Base-by-base conservation (phyloP, 495 filamentous ascomycete genomes). In the Lepidopterella palustris region DNA sequence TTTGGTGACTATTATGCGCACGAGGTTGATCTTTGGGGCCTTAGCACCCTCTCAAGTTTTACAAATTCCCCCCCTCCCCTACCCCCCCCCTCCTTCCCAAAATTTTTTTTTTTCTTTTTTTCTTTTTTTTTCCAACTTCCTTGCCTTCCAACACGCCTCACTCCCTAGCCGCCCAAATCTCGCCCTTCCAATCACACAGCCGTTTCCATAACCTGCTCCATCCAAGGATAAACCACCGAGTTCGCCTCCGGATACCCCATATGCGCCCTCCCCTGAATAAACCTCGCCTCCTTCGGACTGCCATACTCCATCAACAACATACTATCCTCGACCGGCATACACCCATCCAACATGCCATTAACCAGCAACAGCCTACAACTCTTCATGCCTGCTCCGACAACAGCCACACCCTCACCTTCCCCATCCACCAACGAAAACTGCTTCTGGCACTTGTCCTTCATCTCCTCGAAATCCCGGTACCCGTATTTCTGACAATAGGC, bases 241-340 rank as follows among this genome's bases (percentile, higher is more conserved):
- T 64, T 64, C 1, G 61, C 61, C 45, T 64, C 61, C 2, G 61
- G 61, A 53, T 64, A 64, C 29, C 61, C 57, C 56, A 60, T 67
- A 48, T 63, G 64, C 1, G 42, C 27, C 31, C 60, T 45, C 0
- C 45, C 55, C 35, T 55, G 42, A 4, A 64, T 58, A 51, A 54
- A 76, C 70, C 84, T 72, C 49, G 79, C 85, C 71, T 90, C 87
- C 76, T 90, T 92, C 28, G 84, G 83, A 52, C 75, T 80, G 20
- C 86, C 87, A 61, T 88, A 81, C 70, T 88, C 84, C 63, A 87
- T 81, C 63, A 88, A 72, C 55, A 88, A 65, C 70, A 84, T 80
- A 23, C 77, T 86, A 69, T 90, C 87, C 64, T 90, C 87, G 58
- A 90, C 84, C 5, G 88, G 87, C 74, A 87, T 86, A 40, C 89